phyloP scores from a whole-genome alignment of 495 filamentous ascomycete species.

The Penicillium roqueforti region DNA sequence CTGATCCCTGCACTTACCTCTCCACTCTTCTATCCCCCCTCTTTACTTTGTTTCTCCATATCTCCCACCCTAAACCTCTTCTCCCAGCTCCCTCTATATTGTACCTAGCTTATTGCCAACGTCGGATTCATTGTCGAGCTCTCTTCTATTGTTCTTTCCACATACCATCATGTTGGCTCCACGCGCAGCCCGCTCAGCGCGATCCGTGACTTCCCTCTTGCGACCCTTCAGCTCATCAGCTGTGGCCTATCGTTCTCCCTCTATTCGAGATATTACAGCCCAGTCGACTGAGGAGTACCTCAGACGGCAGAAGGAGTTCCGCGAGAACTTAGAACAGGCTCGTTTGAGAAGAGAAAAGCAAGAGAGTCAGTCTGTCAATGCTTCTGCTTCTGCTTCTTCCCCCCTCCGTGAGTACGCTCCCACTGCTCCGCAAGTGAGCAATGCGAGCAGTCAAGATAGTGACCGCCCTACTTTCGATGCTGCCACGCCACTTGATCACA shows the following conservation, averaged over 20 bases:
- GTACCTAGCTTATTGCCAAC: slow-evolving; percentile 14
- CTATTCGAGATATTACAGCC: slow-evolving; percentile 76
- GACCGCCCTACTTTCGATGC: slow-evolving; percentile 35
- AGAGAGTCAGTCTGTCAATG: slow-evolving; percentile 70
- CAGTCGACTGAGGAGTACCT: slow-evolving; percentile 70
- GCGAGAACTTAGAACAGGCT: slow-evolving; percentile 71
- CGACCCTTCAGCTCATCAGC: slow-evolving; percentile 61
- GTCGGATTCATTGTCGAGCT: slow-evolving; percentile 13
- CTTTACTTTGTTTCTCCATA: slow-evolving; percentile 16
- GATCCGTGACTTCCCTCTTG: slow-evolving; percentile 45
- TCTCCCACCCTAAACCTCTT: slow-evolving; percentile 10
- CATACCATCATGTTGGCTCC: slow-evolving; percentile 43
- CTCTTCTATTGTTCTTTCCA: slow-evolving; percentile 3
- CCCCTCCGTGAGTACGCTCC: slow-evolving; percentile 48
- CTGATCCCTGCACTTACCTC: slow-evolving; percentile 10
- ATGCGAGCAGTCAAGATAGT: slow-evolving; percentile 43
- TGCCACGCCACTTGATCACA: slow-evolving; percentile 34
- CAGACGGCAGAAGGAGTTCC: slow-evolving; percentile 76
- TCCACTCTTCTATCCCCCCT: slow-evolving; percentile 7
- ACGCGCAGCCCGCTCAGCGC: slow-evolving; percentile 46
- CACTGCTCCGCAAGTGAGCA: slow-evolving; percentile 54
- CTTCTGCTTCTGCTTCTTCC: slow-evolving; percentile 38
- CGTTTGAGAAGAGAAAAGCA: slow-evolving; percentile 71
- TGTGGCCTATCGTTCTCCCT: slow-evolving; percentile 58
- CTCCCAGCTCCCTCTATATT: slow-evolving; percentile 10